Base-by-base conservation (phyloP, 2,329 filamentous ascomycete species). In the Aureobasidium sp. region DNA sequence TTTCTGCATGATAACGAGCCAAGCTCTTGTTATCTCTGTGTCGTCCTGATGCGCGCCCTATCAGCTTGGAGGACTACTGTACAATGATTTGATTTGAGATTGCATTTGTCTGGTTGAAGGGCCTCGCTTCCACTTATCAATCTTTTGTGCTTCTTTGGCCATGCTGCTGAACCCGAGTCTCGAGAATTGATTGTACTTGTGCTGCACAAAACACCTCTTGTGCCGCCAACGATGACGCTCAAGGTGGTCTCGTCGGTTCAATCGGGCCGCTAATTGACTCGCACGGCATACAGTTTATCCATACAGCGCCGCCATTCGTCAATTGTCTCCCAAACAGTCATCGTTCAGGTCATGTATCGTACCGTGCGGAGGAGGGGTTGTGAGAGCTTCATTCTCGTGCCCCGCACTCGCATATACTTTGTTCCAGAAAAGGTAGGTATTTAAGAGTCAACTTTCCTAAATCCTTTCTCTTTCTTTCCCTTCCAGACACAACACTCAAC, bases 331-430 rank as follows among this genome's bases (percentile, higher is more conserved):
- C n/a, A 6, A 17, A 14, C 21, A 37, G 21, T 14, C 37, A 30
- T 48, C 22, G 44, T 37, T 48, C n/a, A 35, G 44, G 21, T 17
- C 44, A 25, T 5, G 8, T 27, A 4, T 48, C 17, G 38, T 32
- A 14, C 42, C 40, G 40, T 44, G 51, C 40, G 42, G 27, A 41
- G 21, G 42, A 54, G 51, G 42, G 40, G 51, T 47, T 12, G 34
- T 48, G 12, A 39, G 32, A 29, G 34, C 17, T 22, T 21, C 25
- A 8, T 22, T 22, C 29, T 17, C n/a, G 17, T 32, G 51, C 51
- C 42, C 51, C 51, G 42, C 42, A 38, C 16, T 53, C 40, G 22
- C 51, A 54, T 32, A 25, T 53, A 7, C 29, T 52, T n/a, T n/a
- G 4, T 22, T 17, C 3, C 32, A 48, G n/a, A 16, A 14, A n/a